Evolutionary conservation across 345 rosid species (phyloP), one percentile per base, ranked within the genome.

Genomic region (Hibiscus trionum): DNA sequence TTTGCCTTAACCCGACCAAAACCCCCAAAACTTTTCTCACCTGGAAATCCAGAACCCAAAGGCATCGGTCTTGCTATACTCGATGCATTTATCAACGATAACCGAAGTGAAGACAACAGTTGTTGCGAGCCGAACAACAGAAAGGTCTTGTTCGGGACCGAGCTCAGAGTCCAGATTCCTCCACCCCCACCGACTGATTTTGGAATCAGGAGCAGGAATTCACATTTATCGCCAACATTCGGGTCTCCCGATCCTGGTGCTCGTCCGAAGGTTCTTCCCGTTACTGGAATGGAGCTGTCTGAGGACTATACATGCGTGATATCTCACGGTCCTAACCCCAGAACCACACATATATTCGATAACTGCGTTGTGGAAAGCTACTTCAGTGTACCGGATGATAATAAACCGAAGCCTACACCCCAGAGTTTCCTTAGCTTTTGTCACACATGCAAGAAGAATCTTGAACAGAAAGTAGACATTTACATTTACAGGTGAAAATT

Each of bases 281-380:
- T 80, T 69, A 84, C 80, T 50, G 90, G 86, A 69, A 86, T 93
- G 83, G 95, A 90, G 83, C 86, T 85, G 58, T 87, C 88, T 31
- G 98, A 90, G 77, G 98, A 94, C 61, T 94, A 94, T 61, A 91
- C 97, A 7, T 75, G 98, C 55, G 93, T 94, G 69, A 85, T 84
- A 27, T 82, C 87, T 56, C 90, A 84, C 69, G 97, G 96, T 15
- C 87, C 95, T 4, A 87, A 90, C 66, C 95, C 97, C 4, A 90
- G 77, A 74, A 86, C 93, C 53, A 94, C 96, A 12, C 98, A 86
- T 71, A 88, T 91, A 57, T 91, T 88, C 76, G 91, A 86, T 60
- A 82, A 91, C 83, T 87, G 90, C 78, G 74, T 94, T 71, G 83
- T 93, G 26, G 94, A 85, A 71, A 75, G 72, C 70, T 76, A 72